Conservation (phyloP, 1,139 yeast genomes). For the Geotrichum restrictum region DNA sequence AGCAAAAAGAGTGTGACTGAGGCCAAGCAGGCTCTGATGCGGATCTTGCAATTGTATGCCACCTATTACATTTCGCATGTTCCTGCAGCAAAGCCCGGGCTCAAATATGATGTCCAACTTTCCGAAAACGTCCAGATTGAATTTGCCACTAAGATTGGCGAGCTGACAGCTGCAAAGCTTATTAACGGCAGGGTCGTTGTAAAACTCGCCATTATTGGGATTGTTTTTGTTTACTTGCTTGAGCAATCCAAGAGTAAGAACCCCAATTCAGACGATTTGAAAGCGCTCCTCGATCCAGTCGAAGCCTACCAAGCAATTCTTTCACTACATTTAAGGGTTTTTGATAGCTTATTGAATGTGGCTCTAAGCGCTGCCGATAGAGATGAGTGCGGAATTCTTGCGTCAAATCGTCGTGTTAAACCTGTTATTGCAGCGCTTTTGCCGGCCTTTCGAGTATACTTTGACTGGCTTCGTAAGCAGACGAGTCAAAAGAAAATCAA, state of each 20-base stretch:
- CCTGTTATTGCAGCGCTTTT: constrained; percentile 1
- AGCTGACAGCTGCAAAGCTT: constrained; percentile 1
- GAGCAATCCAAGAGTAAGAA: constrained; percentile 2
- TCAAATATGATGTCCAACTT: not conserved
- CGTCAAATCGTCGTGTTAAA: not conserved
- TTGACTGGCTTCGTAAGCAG: constrained; percentile 19
- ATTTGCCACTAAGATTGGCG: constrained; percentile 12
- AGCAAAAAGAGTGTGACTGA: not conserved
- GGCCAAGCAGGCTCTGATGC: constrained; percentile 11
- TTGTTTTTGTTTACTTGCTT: constrained; percentile 10
- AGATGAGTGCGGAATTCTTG: not conserved
- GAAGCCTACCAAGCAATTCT: not conserved
- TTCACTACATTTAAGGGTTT: constrained; percentile 7
- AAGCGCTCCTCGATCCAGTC: not conserved
- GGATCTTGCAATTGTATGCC: constrained; percentile 14
- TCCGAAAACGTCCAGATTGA: constrained; percentile 10
- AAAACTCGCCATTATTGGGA: constrained; percentile 16
- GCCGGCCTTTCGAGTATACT: constrained; percentile 16
- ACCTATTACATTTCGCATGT: constrained; percentile 6
- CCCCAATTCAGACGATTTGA: not conserved
- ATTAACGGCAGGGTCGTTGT: constrained; percentile 11
- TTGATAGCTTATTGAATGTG: constrained; percentile 12
- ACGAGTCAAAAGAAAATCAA: not conserved
- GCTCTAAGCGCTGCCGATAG: not conserved
- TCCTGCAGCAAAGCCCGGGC: constrained; percentile 1